Percentiles rank a stretch among this genome's conserved stretches.
phyloP scores from a whole-genome alignment of 257 asterid genomes.

The Gardenia jasminoides region DNA sequence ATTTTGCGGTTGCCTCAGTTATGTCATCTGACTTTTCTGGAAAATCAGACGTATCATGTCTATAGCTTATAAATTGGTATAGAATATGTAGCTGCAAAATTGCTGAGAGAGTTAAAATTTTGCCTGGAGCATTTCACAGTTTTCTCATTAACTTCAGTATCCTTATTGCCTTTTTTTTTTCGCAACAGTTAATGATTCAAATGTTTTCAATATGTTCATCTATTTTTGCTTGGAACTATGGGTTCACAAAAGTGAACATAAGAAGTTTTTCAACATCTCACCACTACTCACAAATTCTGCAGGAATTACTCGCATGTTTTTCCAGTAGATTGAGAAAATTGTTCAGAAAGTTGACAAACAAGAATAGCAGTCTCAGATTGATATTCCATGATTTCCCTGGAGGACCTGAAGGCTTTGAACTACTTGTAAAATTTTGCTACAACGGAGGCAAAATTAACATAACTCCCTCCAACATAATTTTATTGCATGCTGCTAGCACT shows the following conservation, averaged over 20 bases:
- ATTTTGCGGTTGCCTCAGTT: not conserved
- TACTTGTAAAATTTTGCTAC: constrained; percentile 46
- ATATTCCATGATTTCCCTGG: constrained; percentile 65
- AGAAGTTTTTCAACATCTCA: not conserved
- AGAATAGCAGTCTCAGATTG: constrained; percentile 33
- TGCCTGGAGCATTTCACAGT: not conserved
- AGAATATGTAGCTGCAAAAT: not conserved
- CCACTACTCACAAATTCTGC: constrained; percentile 19
- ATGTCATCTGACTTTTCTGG: not conserved
- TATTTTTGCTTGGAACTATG: too few relatives aligned
- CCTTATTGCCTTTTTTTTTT: not conserved
- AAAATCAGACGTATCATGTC: too few relatives aligned
- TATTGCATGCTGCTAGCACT: constrained; percentile 44
- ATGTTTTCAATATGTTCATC: not conserved
- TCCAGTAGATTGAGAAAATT: constrained; percentile 46
- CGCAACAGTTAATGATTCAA: not conserved
- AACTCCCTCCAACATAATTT: constrained; percentile 37
- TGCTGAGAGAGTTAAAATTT: not conserved
- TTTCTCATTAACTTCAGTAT: too few relatives aligned
- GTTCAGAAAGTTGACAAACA: constrained; percentile 28
- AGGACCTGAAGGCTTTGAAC: constrained; percentile 60
- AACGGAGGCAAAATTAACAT: constrained; percentile 37
- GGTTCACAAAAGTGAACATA: too few relatives aligned
- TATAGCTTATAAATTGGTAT: not conserved
- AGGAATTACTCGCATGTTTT: constrained; percentile 47